Evolutionary conservation across 805 yeast genomes (phyloP), one percentile per base, ranked within the genome.

Genomic region (Candida hispaniensis): DNA sequence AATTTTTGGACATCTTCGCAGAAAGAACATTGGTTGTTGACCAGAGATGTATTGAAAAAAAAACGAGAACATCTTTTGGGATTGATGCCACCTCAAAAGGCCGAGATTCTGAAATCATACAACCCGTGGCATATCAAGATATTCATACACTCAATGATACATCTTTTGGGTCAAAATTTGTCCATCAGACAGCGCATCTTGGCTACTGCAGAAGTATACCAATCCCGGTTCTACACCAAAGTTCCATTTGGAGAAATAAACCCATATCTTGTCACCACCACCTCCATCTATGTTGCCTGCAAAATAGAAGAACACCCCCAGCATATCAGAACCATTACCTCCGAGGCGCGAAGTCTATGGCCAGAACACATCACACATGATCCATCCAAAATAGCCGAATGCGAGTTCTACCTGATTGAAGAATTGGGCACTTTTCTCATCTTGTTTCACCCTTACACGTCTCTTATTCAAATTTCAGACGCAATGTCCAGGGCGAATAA

Each of bases 271-370:
- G 56, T 86, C 38, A 77, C 83, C 7, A 74, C 98, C 1, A 75
- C 97, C 0, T 75, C 91, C 45, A 66, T 88, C 2, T 91, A 91
- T 49, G 65, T 91, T 18, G 86, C 96, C 0, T 79, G 95, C 59
- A 88, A 91, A 52, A 79, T 85, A 19, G 97, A 91, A 54, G 98
- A 91, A 55, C 78, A 82, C 47, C 97, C 98, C 1, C 93, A 80
- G 50, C 96, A 91, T 51, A 83, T 91, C 7, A 60, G 95, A 38
- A 71, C 86, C 1, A 67, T 91, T 7, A 71, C 82, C 14, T 66
- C 75, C 12, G 97, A 88, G 51, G 91, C 96, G 2, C 60, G 94
- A 35, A 77, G 77, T 22, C 59, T 83, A 23, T 88, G 97, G 97
- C 96, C 97, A 0, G 95, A 86, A 49, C 82, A 75, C 48, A 77